These are phyloP conservation scores for Suillus fuscotomentosus DNA, from an alignment of 768 basidiomycete species.

Conservation along the genomic window DNA sequence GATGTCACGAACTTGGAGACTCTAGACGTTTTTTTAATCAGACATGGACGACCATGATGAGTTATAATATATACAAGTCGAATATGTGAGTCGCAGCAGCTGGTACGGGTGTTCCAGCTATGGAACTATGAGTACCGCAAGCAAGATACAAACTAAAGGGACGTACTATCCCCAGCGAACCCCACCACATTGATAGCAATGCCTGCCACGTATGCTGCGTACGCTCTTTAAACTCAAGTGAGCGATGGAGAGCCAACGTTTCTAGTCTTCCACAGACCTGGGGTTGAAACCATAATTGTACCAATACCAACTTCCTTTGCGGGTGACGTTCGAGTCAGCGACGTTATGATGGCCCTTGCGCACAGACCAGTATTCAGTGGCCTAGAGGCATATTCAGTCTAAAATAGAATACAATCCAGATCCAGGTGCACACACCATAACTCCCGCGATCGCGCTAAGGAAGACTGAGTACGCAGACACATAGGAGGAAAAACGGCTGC, in stretches of 20 bases:
- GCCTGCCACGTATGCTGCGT: conserved; percentile 62
- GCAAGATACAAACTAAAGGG: background rate
- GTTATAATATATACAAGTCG: conserved; percentile 39
- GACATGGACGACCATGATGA: background rate
- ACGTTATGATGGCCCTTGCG: conserved; percentile 63
- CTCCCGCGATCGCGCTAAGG: conserved; percentile 74
- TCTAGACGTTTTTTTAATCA: background rate
- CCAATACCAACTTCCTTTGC: conserved; percentile 62
- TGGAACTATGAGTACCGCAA: background rate
- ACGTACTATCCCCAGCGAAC: conserved; percentile 66
- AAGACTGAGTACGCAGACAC: conserved; percentile 77
- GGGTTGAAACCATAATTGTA: conserved; percentile 71
- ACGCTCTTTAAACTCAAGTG: conserved; percentile 38
- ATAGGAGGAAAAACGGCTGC: conserved; percentile 73
- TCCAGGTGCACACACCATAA: conserved; percentile 45
- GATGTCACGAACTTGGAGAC: background rate
- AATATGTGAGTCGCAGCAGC: conserved; percentile 67
- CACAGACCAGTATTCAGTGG: conserved; percentile 72
- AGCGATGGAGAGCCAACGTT: background rate
- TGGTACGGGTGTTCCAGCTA: conserved; percentile 56
- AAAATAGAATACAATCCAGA: background rate
- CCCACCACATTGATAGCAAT: conserved; percentile 78
- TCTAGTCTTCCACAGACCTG: conserved; percentile 36
- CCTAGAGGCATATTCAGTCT: conserved; percentile 32
- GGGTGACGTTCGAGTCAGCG: conserved; percentile 58